A percentile compares a stretch with the other conserved stretches of the same genome.
These are phyloP conservation scores for Tylopilus microsporus DNA, from an alignment of 1,284 basidiomycete genomes.

Conservation along the genomic window DNA sequence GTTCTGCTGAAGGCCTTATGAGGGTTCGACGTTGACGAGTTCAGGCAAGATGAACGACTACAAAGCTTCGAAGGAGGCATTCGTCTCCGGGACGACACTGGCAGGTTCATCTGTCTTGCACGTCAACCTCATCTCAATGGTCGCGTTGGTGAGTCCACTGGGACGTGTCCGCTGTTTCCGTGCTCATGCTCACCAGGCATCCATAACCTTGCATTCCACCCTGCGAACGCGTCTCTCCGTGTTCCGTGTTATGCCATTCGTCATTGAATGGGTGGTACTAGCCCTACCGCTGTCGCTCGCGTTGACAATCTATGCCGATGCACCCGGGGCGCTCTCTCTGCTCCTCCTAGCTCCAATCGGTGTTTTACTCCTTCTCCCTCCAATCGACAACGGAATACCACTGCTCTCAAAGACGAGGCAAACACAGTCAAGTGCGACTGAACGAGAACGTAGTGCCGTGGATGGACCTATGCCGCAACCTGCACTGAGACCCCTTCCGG, in stretches of 20 bases:
- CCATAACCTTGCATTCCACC: constrained; percentile 65
- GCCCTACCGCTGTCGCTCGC: constrained; percentile 74
- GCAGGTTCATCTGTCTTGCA: constrained; percentile 73
- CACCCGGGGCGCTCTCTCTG: constrained; percentile 51
- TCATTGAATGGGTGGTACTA: constrained; percentile 61
- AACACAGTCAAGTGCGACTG: constrained; percentile 11
- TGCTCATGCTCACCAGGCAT: constrained; percentile 47
- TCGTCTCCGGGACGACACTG: constrained; percentile 77
- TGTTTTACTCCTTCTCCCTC: constrained; percentile 41
- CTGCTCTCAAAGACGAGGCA: constrained; percentile 43
- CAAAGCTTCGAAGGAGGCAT: constrained; percentile 82
- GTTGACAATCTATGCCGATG: constrained; percentile 69
- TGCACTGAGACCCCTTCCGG: constrained; percentile 48
- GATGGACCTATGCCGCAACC: constrained; percentile 2
- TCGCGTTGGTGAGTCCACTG: constrained; percentile 60
- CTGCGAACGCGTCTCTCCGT: constrained; percentile 46
- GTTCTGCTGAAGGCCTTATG: not conserved
- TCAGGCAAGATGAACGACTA: constrained; percentile 42
- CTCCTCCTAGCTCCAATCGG: constrained; percentile 46
- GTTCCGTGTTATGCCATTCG: constrained; percentile 37
- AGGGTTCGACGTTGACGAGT: too few relatives aligned
- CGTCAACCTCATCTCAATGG: constrained; percentile 70
- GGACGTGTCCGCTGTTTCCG: not conserved
- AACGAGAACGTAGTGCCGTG: constrained; percentile 16
- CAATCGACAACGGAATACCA: constrained; percentile 42